Evolutionary conservation across 164 flowering plant species (phyloP).

Genomic region (Sextonia rubra): DNA sequence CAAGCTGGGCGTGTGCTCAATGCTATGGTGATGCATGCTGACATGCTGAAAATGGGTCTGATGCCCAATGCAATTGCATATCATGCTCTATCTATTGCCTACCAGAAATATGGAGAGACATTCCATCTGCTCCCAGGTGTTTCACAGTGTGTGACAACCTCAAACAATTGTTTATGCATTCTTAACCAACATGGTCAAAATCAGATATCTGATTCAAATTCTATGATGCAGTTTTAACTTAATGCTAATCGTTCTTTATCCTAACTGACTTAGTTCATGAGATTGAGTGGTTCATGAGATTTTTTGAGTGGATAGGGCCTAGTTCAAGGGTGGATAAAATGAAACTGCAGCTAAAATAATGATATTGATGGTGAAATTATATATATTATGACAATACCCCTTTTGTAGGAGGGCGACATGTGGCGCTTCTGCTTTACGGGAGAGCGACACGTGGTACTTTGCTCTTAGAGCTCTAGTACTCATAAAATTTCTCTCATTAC

Average conservation of each 20-base stretch:
- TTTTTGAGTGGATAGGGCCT: no score
- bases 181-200: background rate
- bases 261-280: no score
- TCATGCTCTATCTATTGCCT: slow-evolving; percentile 27
- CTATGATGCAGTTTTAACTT: background rate
- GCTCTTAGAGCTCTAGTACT: no score
- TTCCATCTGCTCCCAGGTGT: slow-evolving; percentile 30
- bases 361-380: no score
- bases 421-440: no score
- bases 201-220: background rate
- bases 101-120: slow-evolving; percentile 28
- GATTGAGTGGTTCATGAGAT: no score
- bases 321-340: no score
- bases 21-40: slow-evolving; percentile 63
- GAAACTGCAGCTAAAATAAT: no score
- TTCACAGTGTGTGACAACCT: slow-evolving; percentile 13
- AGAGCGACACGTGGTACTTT: no score
- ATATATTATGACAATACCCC: no score
- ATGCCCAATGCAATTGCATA: slow-evolving; percentile 27
- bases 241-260: background rate
- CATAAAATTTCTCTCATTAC: no score
- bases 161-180: background rate
- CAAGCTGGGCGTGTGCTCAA: slow-evolving; percentile 28
- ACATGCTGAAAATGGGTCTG: slow-evolving; percentile 64
- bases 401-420: no score